A percentile compares a stretch with the other conserved stretches of the same genome.
Evolutionary conservation across 2,329 filamentous ascomycete genomes (phyloP).

Genomic region (Bipolaris cookei): DNA sequence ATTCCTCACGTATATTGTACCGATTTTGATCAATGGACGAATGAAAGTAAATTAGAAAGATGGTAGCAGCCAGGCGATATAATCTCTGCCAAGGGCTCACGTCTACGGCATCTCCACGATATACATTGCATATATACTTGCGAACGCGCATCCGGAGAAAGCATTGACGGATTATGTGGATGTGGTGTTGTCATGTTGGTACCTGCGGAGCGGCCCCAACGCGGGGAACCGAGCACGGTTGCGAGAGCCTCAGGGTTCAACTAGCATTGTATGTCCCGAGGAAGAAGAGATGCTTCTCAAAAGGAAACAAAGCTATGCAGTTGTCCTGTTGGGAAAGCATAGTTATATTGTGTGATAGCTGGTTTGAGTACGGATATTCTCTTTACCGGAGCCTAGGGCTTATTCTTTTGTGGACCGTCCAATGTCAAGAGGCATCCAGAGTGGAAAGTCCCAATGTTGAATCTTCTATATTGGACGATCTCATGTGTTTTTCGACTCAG

Average conservation of each 20-base stretch:
- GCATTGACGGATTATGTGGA: not conserved
- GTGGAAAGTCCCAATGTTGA: not conserved
- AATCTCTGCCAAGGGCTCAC: not conserved
- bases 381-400: too few relatives aligned
- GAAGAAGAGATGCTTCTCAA: not conserved
- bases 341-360: too few relatives aligned
- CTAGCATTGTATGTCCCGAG: not conserved
- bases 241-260: slow-evolving; percentile 3
- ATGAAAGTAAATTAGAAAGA: not conserved
- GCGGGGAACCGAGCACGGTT: slow-evolving; percentile 16
- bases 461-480: not conserved
- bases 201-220: slow-evolving; percentile 12
- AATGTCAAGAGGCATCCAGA: not conserved
- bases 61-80: not conserved
- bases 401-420: too few relatives aligned
- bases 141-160: not conserved
- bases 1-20: not conserved
- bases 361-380: too few relatives aligned
- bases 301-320: not conserved
- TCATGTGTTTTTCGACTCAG: not conserved
- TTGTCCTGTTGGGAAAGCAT: too few relatives aligned
- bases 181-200: slow-evolving; percentile 12
- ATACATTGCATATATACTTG: not conserved
- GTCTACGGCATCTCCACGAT: not conserved
- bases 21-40: not conserved